Base-by-base conservation (phyloP, 2,329 filamentous ascomycete genomes). In the Alternaria sp. region DNA sequence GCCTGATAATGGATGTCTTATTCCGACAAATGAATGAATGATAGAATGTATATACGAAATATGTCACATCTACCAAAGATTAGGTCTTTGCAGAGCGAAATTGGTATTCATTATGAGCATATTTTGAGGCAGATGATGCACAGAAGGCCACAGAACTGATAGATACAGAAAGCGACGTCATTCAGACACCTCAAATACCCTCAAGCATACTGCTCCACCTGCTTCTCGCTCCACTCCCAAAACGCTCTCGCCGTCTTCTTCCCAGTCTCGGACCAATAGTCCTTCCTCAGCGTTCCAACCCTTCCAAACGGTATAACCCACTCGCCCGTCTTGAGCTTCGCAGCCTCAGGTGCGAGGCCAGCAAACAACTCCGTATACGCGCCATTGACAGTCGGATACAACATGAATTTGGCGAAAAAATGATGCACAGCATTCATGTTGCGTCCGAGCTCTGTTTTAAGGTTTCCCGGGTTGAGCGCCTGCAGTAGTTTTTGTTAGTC, bases 221-320 rank as follows among this genome's bases (percentile, higher is more conserved):
- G 65, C 55, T 81, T 76, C 59, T 84, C 83, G 25, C 75, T 78
- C 82, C 82, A 85, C 8, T 82, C 76, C 82, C 82, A 85, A 59
- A 85, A 83, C 53, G 77, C 73, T 46, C 74, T 65, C 3, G 77
- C 80, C 43, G 78, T 73, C 1, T 78, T 81, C 5, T 72, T 58
- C 2, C 67, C 61, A 63, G 4, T 75, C 77, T 8, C 74, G 3
- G 73, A 66, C 5, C 71, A 71, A 12, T 82, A 41, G 57, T 75
- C 71, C 9, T 63, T 56, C 11, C 69, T 60, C 18, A 74, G 28
- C 20, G 30, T 3, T 9, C 50, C 33, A 4, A 70, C 56, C 12
- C 81, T 72, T 9, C 85, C 85, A 82, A 84, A 87, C 2, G 85
- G 84, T 54, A 84, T 47, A 28, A 87, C 68, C 68, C 70, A 81